These are phyloP conservation scores for Penicillium maclennaniae DNA, from an alignment of 495 filamentous ascomycete genomes.

Conservation along the genomic window DNA sequence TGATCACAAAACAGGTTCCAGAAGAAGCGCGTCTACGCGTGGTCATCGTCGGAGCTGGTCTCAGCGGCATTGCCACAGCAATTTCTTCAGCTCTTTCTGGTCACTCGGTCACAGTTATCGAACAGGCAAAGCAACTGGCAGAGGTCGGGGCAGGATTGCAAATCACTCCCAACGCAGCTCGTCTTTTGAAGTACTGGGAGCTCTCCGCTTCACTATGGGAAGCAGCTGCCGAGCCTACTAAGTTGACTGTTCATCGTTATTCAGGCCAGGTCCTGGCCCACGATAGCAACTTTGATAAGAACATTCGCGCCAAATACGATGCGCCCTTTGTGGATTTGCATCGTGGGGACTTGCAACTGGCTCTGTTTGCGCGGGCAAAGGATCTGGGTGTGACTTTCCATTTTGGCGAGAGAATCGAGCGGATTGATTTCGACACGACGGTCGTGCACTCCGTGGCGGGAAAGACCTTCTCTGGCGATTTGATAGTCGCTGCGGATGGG, in stretches of 20 bases:
- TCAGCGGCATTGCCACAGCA: slow-evolving; percentile 64
- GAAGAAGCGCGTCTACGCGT: slow-evolving; percentile 27
- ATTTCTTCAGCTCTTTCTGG: slow-evolving; percentile 57
- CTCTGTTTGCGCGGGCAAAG: slow-evolving; percentile 47
- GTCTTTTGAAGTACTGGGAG: slow-evolving; percentile 52
- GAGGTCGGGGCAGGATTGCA: slow-evolving; percentile 54
- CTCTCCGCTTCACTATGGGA: slow-evolving; percentile 43
- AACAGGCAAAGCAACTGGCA: slow-evolving; percentile 57
- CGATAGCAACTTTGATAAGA: slow-evolving; percentile 43
- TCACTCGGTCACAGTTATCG: slow-evolving; percentile 59
- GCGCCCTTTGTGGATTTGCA: slow-evolving; percentile 58
- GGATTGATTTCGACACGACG: slow-evolving; percentile 33
- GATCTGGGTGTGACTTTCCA: slow-evolving; percentile 51
- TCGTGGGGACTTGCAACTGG: slow-evolving; percentile 54
- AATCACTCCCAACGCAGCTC: slow-evolving; percentile 55
- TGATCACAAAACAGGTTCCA: slow-evolving; percentile 9
- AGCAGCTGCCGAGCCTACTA: slow-evolving; percentile 48
- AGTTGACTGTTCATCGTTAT: slow-evolving; percentile 57
- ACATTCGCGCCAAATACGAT: slow-evolving; percentile 40
- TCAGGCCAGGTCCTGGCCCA: slow-evolving; percentile 51
- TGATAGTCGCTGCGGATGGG: slow-evolving; percentile 58
- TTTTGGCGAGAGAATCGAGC: slow-evolving; percentile 42
- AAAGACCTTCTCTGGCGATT: slow-evolving; percentile 38
- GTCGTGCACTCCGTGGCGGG: slow-evolving; percentile 27
- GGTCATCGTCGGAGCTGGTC: slow-evolving; percentile 38